Evolutionary conservation across 1,139 yeast species (phyloP).

Genomic region (Geotrichum cucujoidarum): DNA sequence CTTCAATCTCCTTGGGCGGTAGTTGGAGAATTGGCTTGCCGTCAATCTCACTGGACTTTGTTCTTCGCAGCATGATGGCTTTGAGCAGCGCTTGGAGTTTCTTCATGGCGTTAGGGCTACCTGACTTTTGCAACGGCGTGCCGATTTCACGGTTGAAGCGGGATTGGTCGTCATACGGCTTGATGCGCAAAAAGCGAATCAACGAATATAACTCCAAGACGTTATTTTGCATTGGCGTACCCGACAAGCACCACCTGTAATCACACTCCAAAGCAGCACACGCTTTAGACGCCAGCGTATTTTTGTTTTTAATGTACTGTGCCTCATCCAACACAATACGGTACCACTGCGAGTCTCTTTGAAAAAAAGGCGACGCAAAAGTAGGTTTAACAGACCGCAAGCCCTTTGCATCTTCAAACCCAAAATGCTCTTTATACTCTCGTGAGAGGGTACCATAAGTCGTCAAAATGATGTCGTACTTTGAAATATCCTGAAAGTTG

Average conservation of each 20-base stretch:
- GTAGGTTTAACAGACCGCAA: conserved; percentile 27
- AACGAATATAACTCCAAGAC: conserved; percentile 78
- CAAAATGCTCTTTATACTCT: conserved; percentile 39
- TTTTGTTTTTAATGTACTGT: conserved; percentile 75
- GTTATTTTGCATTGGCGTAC: conserved; percentile 91
- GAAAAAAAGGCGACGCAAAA: conserved; percentile 61
- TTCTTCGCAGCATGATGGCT: conserved; percentile 74
- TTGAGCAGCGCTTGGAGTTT: conserved; percentile 66
- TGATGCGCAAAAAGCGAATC: conserved; percentile 63
- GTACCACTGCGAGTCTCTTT: conserved; percentile 44
- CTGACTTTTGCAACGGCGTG: conserved; percentile 45
- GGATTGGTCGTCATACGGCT: conserved; percentile 45
- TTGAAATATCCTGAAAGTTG: conserved; percentile 44
- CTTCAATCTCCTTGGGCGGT: conserved; percentile 57
- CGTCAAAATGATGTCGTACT: conserved; percentile 70
- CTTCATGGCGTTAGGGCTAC: conserved; percentile 41
- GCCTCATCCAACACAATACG: conserved; percentile 88
- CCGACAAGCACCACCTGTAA: conserved; percentile 78
- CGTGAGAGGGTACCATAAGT: conserved; percentile 69
- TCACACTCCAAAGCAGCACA: conserved; percentile 52
- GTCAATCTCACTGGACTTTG: conserved; percentile 68
- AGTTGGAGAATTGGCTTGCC: conserved; percentile 67
- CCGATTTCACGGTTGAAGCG: conserved; percentile 58
- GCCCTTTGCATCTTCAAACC: conserved; percentile 44
- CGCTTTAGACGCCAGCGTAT: conserved; percentile 63